Conservation (phyloP, 805 yeast genomes). For the Yarrowia divulgata region DNA sequence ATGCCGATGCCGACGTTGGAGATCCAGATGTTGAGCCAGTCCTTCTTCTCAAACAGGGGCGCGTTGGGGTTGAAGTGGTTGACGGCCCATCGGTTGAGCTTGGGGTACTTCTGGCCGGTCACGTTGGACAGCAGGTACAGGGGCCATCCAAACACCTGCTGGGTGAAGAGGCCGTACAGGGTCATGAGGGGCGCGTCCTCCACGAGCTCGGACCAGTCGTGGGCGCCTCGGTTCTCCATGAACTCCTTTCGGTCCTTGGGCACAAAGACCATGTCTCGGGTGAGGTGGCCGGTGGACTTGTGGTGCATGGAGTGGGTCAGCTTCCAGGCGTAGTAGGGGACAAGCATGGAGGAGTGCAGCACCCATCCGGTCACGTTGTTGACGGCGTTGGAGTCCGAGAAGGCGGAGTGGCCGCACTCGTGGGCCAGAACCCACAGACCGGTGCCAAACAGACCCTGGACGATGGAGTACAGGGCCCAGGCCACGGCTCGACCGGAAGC, state of each 20-base stretch:
- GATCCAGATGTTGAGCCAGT: constrained; percentile 72
- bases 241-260: constrained; percentile 72
- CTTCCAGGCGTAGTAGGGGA: constrained; percentile 90
- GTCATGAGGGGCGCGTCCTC: constrained; percentile 80
- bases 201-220: constrained; percentile 58
- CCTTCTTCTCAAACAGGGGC: constrained; percentile 75
- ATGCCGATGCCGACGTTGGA: constrained; percentile 74
- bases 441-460: constrained; percentile 72
- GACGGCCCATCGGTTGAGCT: constrained; percentile 56
- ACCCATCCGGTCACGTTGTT: constrained; percentile 86
- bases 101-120: constrained; percentile 73
- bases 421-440: constrained; percentile 89
- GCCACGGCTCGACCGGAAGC: constrained; percentile 57
- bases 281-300: constrained; percentile 84
- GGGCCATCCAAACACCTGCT: constrained; percentile 83
- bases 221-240: constrained; percentile 51
- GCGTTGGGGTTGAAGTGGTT: constrained; percentile 78
- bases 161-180: constrained; percentile 61
- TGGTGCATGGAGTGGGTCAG: constrained; percentile 86
- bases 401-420: constrained; percentile 92
- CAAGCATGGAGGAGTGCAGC: constrained; percentile 76
- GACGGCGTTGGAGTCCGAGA: constrained; percentile 71
- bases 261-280: constrained; percentile 84
- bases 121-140: constrained; percentile 71
- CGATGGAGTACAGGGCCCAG: constrained; percentile 64